These are phyloP conservation scores for Arthroderma uncinatum DNA, from an alignment of 2,329 filamentous ascomycete species.

Conservation along the genomic window DNA sequence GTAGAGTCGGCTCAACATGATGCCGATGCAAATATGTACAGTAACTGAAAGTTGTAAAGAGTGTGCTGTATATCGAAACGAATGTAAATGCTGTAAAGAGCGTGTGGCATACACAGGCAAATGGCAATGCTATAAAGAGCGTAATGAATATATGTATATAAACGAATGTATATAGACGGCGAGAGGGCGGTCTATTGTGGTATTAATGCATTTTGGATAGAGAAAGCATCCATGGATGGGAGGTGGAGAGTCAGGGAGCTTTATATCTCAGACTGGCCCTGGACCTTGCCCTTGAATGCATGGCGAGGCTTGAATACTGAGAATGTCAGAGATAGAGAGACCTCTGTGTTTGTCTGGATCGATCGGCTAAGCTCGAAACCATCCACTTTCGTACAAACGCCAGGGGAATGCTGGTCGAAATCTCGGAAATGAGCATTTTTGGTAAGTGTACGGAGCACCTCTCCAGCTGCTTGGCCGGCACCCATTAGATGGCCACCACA, in stretches of 20 bases:
- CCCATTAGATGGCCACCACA: neutral
- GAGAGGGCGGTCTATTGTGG: neutral
- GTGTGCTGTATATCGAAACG: neutral
- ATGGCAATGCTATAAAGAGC: neutral
- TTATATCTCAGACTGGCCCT: neutral
- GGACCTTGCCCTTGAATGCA: neutral
- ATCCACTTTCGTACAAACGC: neutral
- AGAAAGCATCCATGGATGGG: neutral
- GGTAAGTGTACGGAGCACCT: neutral
- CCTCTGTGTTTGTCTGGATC: neutral
- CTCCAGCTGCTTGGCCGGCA: neutral
- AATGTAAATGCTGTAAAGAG: neutral
- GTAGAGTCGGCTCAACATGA: conserved; percentile 6
- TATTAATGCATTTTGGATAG: neutral
- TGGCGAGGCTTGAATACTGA: conserved; percentile 1
- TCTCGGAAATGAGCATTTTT: neutral
- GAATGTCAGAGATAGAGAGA: conserved; percentile 8
- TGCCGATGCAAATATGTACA: conserved; percentile 6
- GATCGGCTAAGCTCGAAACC: neutral
- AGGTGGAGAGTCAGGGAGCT: neutral
- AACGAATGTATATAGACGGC: neutral
- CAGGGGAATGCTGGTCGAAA: neutral
- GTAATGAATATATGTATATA: neutral
- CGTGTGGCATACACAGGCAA: neutral
- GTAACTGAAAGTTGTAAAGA: neutral